Conservation (phyloP, 371 early-diverging fungal species). For the Nematocida ironsii region DNA sequence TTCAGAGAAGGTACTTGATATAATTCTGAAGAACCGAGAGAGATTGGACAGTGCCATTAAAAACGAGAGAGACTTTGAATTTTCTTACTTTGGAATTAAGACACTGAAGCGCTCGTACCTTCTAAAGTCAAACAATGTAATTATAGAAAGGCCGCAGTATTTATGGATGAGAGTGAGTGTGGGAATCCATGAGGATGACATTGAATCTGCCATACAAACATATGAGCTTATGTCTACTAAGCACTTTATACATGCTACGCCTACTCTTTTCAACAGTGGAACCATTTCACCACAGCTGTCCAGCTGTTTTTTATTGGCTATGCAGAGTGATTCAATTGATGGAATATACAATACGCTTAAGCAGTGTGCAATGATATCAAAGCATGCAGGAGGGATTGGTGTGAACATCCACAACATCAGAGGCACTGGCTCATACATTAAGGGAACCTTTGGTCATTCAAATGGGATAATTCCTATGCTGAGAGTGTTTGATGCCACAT, state of each 20-base stretch:
- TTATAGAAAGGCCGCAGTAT: constrained; percentile 94
- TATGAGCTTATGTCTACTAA: constrained; percentile 88
- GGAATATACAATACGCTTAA: constrained; percentile 95
- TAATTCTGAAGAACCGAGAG: constrained; percentile 77
- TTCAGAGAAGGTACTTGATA: constrained; percentile 75
- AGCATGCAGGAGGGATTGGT: constrained; percentile 95
- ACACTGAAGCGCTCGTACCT: constrained; percentile 92
- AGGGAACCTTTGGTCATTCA: constrained; percentile 90
- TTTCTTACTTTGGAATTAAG: constrained; percentile 96
- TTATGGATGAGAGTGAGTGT: constrained; percentile 95
- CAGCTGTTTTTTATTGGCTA: constrained; percentile 87
- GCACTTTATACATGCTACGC: constrained; percentile 94
- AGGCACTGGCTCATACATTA: constrained; percentile 86
- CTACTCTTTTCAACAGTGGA: constrained; percentile 95
- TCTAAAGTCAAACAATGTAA: constrained; percentile 76
- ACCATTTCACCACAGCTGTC: constrained; percentile 89
- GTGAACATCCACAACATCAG: constrained; percentile 86
- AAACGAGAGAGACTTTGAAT: constrained; percentile 87
- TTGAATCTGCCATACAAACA: constrained; percentile 86
- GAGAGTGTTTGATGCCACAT: constrained; percentile 92
- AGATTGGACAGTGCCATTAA: constrained; percentile 82
- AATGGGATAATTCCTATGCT: constrained; percentile 97
- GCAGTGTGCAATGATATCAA: constrained; percentile 91
- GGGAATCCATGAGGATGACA: constrained; percentile 88
- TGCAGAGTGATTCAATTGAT: constrained; percentile 81